phyloP scores from a whole-genome alignment of 148 eudicot species.

The Vaccinium macrocarpon region DNA sequence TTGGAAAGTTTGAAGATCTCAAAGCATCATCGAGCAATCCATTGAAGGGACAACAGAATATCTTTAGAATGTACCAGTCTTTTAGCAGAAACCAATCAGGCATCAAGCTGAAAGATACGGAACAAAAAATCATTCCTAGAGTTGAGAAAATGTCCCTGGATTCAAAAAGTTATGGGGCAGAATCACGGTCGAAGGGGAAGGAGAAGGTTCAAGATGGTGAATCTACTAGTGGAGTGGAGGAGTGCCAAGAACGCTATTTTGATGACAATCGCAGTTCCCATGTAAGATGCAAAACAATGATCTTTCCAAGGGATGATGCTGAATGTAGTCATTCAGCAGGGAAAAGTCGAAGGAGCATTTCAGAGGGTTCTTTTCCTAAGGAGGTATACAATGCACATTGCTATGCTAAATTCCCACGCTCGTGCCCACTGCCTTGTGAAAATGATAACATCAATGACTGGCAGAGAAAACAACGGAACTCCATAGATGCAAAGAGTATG shows the following conservation, averaged over 20 bases:
- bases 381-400: constrained; percentile 5
- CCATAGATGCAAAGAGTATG: constrained; percentile 18
- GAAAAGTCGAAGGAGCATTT: constrained; percentile 24
- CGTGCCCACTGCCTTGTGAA: constrained; percentile 28
- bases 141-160: constrained; percentile 13
- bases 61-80: constrained; percentile 23
- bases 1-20: constrained; percentile 23
- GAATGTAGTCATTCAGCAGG: constrained; percentile 17
- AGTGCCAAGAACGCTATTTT: constrained; percentile 21
- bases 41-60: constrained; percentile 33
- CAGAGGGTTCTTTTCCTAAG: constrained; percentile 20
- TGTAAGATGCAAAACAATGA: constrained; percentile 27
- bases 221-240: constrained; percentile 22
- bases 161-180: constrained; percentile 21
- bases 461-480: constrained; percentile 24
- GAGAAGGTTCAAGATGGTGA: constrained; percentile 35
- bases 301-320: constrained; percentile 31
- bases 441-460: constrained; percentile 14
- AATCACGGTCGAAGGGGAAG: constrained; percentile 46
- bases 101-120: constrained; percentile 28
- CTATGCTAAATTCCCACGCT: constrained; percentile 12
- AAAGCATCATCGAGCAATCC: constrained; percentile 22
- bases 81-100: constrained; percentile 20
- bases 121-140: constrained; percentile 21
- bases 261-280: constrained; percentile 24